Evolutionary conservation across 2,329 filamentous ascomycete genomes (phyloP).

Genomic region (Alternaria viburni): DNA sequence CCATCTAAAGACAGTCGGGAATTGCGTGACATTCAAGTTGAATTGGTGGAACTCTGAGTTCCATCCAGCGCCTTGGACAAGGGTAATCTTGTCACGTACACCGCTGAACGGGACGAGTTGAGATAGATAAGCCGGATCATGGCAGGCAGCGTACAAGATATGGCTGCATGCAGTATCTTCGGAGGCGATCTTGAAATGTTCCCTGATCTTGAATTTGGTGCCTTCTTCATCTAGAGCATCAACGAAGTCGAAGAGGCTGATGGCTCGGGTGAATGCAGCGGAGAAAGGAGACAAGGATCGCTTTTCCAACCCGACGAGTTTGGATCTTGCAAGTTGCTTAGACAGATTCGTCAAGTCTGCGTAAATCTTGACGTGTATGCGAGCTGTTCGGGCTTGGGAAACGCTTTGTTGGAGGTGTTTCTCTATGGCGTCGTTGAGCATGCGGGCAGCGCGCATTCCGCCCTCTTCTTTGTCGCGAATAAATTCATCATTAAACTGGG

Average conservation of each 20-base stretch:
- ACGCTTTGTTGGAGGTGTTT: slow-evolving; percentile 35
- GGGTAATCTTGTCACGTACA: slow-evolving; percentile 60
- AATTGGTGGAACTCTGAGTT: slow-evolving; percentile 61
- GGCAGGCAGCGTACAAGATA: slow-evolving; percentile 68
- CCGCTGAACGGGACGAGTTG: slow-evolving; percentile 61
- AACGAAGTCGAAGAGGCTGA: slow-evolving; percentile 66
- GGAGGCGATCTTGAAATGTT: slow-evolving; percentile 58
- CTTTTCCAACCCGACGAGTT: slow-evolving; percentile 61
- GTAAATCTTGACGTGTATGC: slow-evolving; percentile 63
- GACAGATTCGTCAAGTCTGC: slow-evolving; percentile 63
- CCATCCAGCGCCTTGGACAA: slow-evolving; percentile 60
- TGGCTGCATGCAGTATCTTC: slow-evolving; percentile 68
- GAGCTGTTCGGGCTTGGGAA: slow-evolving; percentile 54
- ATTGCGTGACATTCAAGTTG: slow-evolving; percentile 58
- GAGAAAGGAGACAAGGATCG: slow-evolving; percentile 63
- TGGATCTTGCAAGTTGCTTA: slow-evolving; percentile 56
- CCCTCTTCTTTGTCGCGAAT: slow-evolving; percentile 59
- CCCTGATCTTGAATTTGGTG: slow-evolving; percentile 65
- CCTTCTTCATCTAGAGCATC: slow-evolving; percentile 67
- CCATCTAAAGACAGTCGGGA: slow-evolving; percentile 60
- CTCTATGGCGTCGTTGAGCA: slow-evolving; percentile 60
- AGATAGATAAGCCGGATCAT: slow-evolving; percentile 65
- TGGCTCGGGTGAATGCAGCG: slow-evolving; percentile 63
- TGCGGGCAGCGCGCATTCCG: slow-evolving; percentile 61
- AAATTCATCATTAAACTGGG: slow-evolving; percentile 58